phyloP scores from a whole-genome alignment of 2,329 filamentous ascomycete species.

The Penicillium crustosum region DNA sequence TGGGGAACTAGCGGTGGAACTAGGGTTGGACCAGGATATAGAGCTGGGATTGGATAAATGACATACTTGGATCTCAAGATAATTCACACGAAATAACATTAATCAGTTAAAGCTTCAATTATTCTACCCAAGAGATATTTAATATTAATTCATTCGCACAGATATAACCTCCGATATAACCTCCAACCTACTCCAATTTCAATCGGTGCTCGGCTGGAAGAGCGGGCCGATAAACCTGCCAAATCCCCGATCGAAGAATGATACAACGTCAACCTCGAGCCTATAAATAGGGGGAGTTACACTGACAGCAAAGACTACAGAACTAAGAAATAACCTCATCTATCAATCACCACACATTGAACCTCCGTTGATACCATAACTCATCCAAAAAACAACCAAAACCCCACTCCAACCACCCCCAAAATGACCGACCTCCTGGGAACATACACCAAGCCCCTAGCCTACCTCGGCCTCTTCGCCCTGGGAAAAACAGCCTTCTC shows the following conservation, averaged over 20 bases:
- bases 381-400: background rate
- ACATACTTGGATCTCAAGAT: no score
- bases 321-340: background rate
- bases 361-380: background rate
- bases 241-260: background rate
- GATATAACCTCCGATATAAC: background rate
- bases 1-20: background rate
- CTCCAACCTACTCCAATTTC: background rate
- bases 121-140: no score
- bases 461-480: conserved; percentile 19
- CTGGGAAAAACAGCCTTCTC: conserved; percentile 13
- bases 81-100: no score
- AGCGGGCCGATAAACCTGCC: conserved; percentile 6
- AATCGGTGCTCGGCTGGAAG: conserved; percentile 6
- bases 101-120: background rate
- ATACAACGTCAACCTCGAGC: background rate
- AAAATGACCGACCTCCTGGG: conserved; percentile 7
- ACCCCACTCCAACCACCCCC: background rate
- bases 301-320: background rate
- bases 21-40: background rate
- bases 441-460: conserved; percentile 11
- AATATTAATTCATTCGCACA: background rate
- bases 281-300: background rate
- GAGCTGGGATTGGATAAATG: background rate
- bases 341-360: background rate